phyloP scores from a whole-genome alignment of 768 basidiomycete genomes.

The Pisolithus tinctorius region DNA sequence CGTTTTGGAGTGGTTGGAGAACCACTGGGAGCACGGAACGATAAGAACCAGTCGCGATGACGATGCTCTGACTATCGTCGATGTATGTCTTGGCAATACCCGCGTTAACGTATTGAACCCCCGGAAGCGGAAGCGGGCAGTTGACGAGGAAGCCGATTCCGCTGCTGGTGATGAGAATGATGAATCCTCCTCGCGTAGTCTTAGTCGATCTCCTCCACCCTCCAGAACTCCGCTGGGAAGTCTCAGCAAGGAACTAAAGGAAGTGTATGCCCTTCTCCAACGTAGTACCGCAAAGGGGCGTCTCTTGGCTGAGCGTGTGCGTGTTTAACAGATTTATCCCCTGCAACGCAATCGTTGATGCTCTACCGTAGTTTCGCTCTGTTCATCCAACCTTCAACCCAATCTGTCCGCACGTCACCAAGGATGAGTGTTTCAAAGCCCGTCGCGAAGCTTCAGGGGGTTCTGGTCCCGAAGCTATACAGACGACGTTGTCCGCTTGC shows the following conservation, averaged over 20 bases:
- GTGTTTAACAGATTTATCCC: slow-evolving; percentile 13
- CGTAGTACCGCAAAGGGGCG: slow-evolving; percentile 69
- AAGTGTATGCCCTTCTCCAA: slow-evolving; percentile 72
- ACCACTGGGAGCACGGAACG: slow-evolving; percentile 57
- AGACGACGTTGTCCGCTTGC: slow-evolving; percentile 38
- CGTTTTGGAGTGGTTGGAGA: slow-evolving; percentile 52
- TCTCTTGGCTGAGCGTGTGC: slow-evolving; percentile 76
- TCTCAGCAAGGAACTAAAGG: slow-evolving; percentile 62
- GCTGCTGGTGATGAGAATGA: slow-evolving; percentile 62
- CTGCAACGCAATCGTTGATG: not conserved
- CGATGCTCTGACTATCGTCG: slow-evolving; percentile 47
- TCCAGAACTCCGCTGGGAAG: slow-evolving; percentile 49
- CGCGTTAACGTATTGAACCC: slow-evolving; percentile 22
- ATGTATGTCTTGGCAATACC: slow-evolving; percentile 36
- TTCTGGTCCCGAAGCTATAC: slow-evolving; percentile 3
- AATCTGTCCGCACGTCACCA: slow-evolving; percentile 81
- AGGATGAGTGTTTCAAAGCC: slow-evolving; percentile 71
- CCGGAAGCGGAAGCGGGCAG: slow-evolving; percentile 55
- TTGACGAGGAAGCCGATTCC: slow-evolving; percentile 80
- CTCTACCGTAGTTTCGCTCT: slow-evolving; percentile 51
- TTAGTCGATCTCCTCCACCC: slow-evolving; percentile 30
- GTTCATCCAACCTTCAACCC: slow-evolving; percentile 67
- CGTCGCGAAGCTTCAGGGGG: slow-evolving; percentile 27
- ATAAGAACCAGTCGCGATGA: slow-evolving; percentile 51
- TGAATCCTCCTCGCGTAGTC: slow-evolving; percentile 40